A percentile compares a stretch with the other conserved stretches of the same genome.
Evolutionary conservation across 176 grass and related monocot genomes (phyloP).

Genomic region (Avena sativa): DNA sequence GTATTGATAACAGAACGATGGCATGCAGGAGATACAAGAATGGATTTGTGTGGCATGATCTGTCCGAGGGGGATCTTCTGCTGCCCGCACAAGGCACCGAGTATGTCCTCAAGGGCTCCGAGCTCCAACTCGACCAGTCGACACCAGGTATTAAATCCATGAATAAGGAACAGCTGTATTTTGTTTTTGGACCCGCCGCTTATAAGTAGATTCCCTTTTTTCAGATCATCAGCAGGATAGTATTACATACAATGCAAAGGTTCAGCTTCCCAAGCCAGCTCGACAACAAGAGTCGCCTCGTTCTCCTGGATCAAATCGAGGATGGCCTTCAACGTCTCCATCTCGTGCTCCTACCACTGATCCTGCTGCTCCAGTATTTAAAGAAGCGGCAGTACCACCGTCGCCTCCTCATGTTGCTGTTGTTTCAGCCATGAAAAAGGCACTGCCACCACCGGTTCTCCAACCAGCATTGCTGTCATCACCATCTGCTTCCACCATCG

Average conservation of each 20-base stretch:
- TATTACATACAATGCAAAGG: background rate
- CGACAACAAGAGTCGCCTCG: constrained; percentile 17
- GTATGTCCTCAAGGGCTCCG: constrained; percentile 79
- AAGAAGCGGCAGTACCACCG: background rate
- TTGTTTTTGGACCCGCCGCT: background rate
- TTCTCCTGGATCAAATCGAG: background rate
- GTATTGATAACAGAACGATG: background rate
- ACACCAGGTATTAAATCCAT: constrained; percentile 2
- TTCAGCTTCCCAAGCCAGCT: background rate
- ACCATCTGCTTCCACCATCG: constrained; percentile 37
- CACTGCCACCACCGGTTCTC: background rate
- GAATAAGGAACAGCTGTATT: background rate
- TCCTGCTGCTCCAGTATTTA: background rate
- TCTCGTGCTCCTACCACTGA: constrained; percentile 1
- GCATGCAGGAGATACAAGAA: constrained; percentile 68
- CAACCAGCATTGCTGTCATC: background rate
- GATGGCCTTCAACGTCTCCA: background rate
- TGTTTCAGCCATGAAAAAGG: background rate
- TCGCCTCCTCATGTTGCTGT: background rate
- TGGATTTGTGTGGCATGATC: constrained; percentile 82
- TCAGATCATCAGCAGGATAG: constrained; percentile 37
- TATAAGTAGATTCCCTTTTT: background rate
- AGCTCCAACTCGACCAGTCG: constrained; percentile 50
- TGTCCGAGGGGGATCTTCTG: constrained; percentile 63
- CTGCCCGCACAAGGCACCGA: constrained; percentile 62